Conservation (phyloP, 1,284 basidiomycete species). For the Sanghuangporus baumii region DNA sequence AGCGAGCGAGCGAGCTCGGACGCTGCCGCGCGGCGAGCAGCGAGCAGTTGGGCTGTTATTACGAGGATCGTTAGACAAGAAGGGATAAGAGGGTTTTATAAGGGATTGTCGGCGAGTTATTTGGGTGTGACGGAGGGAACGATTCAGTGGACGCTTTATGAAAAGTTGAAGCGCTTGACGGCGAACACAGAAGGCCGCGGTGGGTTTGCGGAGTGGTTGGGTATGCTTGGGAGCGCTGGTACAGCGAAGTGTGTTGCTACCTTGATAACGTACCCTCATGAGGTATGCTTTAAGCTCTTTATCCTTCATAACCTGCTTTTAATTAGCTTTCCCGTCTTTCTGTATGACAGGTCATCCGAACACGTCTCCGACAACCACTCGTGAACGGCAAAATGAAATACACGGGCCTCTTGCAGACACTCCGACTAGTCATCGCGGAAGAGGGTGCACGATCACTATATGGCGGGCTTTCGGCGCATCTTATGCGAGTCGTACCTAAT, state of each 20-base stretch:
- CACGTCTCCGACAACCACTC: constrained; percentile 83
- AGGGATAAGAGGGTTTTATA: constrained; percentile 88
- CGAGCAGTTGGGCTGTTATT: constrained; percentile 58
- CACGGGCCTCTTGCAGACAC: constrained; percentile 80
- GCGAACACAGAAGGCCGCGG: constrained; percentile 49
- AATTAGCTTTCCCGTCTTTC: background rate
- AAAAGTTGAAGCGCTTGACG: constrained; percentile 69
- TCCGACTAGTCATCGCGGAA: constrained; percentile 82
- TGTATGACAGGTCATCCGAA: constrained; percentile 71
- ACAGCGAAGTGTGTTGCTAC: constrained; percentile 92
- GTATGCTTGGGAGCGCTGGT: constrained; percentile 88
- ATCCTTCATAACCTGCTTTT: background rate
- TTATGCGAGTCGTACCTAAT: constrained; percentile 96
- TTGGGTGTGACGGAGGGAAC: constrained; percentile 95
- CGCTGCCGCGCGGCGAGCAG: constrained; percentile 5
- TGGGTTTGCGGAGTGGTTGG: constrained; percentile 59
- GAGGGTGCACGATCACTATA: constrained; percentile 87
- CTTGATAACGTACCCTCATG: constrained; percentile 94
- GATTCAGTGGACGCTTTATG: constrained; percentile 98
- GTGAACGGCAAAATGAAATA: constrained; percentile 78
- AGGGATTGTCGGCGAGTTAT: constrained; percentile 92
- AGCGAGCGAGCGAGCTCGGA: constrained; percentile 22
- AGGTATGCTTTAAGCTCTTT: constrained; percentile 66
- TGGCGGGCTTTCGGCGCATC: constrained; percentile 89
- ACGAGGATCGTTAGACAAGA: constrained; percentile 75